Conservation (phyloP, 169 alveolate genomes). For the Plasmodium yoelii region DNA sequence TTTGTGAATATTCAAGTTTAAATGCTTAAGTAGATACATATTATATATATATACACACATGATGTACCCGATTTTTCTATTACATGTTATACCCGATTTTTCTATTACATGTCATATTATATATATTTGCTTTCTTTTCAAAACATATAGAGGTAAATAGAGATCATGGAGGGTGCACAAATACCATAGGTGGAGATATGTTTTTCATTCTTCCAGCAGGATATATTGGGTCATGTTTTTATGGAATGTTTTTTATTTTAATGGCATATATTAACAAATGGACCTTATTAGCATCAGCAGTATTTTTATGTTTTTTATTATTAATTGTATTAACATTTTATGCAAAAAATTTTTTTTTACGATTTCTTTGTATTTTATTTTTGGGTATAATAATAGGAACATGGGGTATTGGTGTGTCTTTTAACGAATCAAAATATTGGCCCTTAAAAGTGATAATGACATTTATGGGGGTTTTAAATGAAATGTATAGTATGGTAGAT, state of each 20-base stretch:
- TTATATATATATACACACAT: neutral
- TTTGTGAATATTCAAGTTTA: too few relatives aligned
- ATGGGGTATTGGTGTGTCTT: constrained; percentile 74
- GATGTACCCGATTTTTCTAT: neutral
- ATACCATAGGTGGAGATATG: constrained; percentile 80
- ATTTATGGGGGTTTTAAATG: constrained; percentile 81
- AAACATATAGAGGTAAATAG: constrained; percentile 79
- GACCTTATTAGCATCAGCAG: constrained; percentile 79
- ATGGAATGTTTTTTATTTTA: constrained; percentile 81
- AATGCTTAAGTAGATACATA: too few relatives aligned
- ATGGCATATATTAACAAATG: constrained; percentile 80
- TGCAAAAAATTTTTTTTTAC: constrained; percentile 78
- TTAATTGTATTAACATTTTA: constrained; percentile 77
- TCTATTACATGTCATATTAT: neutral
- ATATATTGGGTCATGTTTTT: constrained; percentile 82
- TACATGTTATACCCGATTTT: neutral
- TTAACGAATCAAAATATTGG: constrained; percentile 79
- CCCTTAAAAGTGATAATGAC: constrained; percentile 80
- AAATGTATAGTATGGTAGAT: constrained; percentile 80
- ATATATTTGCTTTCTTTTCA: neutral
- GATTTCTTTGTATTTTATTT: constrained; percentile 78
- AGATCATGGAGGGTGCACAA: constrained; percentile 83
- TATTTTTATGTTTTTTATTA: constrained; percentile 78
- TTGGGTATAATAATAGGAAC: constrained; percentile 55
- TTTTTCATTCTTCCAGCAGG: constrained; percentile 84